Evolutionary conservation across 2,329 filamentous ascomycete genomes (phyloP).

Genomic region (Fragosphaeria purpurea): DNA sequence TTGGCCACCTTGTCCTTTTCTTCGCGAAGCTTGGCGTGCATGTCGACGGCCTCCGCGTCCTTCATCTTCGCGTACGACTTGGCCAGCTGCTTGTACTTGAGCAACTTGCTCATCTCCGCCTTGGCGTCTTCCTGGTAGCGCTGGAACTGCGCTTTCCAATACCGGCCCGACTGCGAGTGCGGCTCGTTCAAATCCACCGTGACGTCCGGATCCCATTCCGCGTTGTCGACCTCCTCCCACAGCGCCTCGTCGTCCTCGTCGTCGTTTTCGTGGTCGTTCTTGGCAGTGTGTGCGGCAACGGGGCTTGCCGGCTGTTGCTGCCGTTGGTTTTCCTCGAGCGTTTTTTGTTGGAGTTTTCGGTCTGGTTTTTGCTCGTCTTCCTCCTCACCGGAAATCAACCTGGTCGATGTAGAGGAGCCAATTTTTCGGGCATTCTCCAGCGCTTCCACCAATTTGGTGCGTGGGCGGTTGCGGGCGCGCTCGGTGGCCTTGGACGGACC

Average conservation of each 20-base stretch:
- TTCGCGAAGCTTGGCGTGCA: constrained; percentile 55
- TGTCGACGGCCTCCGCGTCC: constrained; percentile 57
- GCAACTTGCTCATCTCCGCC: constrained; percentile 64
- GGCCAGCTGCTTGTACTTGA: constrained; percentile 69
- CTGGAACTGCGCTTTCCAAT: constrained; percentile 72
- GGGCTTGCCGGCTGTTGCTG: constrained; percentile 12
- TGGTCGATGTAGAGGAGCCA: too few species aligned
- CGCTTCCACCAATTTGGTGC: constrained; percentile 34
- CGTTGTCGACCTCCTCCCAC: constrained; percentile 43
- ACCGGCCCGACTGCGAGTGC: constrained; percentile 63
- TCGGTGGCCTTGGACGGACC: constrained; percentile 2
- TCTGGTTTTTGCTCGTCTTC: too few species aligned
- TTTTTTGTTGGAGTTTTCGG: constrained; percentile 4
- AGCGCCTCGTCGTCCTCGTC: constrained; percentile 28
- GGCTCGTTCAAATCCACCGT: constrained; percentile 65
- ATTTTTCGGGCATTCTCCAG: constrained; percentile 31
- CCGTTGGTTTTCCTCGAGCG: constrained; percentile 4
- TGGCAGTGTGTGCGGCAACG: not conserved
- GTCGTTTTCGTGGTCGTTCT: constrained; percentile 1
- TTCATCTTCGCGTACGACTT: constrained; percentile 73
- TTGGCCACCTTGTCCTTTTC: constrained; percentile 55
- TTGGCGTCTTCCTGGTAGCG: constrained; percentile 63
- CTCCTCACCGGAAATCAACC: too few species aligned
- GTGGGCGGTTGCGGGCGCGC: constrained; percentile 17
- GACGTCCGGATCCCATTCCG: constrained; percentile 41